phyloP scores from a whole-genome alignment of 345 rosid genomes.

The Syzygium oleosum region DNA sequence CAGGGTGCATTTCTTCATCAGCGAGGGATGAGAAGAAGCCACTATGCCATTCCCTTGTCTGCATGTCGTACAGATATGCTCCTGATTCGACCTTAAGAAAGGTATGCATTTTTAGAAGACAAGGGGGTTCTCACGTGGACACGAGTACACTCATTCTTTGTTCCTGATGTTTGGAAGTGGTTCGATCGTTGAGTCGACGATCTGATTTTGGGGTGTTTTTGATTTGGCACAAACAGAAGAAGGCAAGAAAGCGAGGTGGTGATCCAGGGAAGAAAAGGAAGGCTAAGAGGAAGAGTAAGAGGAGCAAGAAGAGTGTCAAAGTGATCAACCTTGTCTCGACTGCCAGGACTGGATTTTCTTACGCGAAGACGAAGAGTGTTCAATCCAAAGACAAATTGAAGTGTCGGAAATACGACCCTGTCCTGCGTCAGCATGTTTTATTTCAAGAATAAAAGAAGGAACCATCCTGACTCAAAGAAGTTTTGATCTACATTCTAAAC shows the following conservation, averaged over 20 bases:
- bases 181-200: background rate
- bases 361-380: conserved; percentile 14
- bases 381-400: conserved; percentile 12
- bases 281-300: conserved; percentile 16
- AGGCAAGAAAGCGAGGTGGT: conserved; percentile 20
- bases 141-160: background rate
- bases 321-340: conserved; percentile 10
- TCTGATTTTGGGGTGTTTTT: background rate
- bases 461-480: background rate
- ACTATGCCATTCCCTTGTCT: conserved; percentile 1
- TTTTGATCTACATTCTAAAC: background rate
- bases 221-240: conserved; percentile 2
- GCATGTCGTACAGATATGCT: conserved; percentile 23
- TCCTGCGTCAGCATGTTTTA: conserved; percentile 3
- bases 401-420: conserved; percentile 23
- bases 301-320: conserved; percentile 14
- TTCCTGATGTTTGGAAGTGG: background rate
- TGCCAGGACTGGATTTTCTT: conserved; percentile 14
- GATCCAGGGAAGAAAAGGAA: conserved; percentile 14
- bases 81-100: conserved; percentile 17
- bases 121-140: background rate
- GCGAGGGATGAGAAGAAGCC: background rate
- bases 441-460: conserved; percentile 2
- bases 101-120: background rate
- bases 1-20: background rate